Conservation (phyloP, 1,139 yeast species). For the Yamadazyma epiphylla region DNA sequence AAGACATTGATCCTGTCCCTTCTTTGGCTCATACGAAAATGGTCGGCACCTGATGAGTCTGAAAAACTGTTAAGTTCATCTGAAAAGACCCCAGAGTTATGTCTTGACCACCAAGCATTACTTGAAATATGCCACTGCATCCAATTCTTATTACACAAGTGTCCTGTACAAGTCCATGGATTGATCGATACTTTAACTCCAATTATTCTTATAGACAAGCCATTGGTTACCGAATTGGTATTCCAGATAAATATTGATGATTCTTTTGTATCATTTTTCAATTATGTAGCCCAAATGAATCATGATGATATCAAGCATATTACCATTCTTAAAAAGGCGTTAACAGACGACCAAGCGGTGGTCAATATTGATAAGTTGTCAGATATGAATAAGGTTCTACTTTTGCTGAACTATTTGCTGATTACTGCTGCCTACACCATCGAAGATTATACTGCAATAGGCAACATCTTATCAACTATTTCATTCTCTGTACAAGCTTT, state of each 20-base stretch:
- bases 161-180: not conserved
- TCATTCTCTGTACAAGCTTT: constrained; percentile 14
- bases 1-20: not conserved
- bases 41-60: too few relatives aligned
- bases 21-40: not conserved
- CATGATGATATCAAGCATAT: too few relatives aligned
- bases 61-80: too few relatives aligned
- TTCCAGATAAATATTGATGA: constrained; percentile 18
- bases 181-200: constrained; percentile 6
- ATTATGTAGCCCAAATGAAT: constrained; percentile 16
- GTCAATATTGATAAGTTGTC: too few relatives aligned
- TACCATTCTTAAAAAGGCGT: too few relatives aligned
- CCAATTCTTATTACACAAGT: not conserved
- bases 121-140: constrained; percentile 1
- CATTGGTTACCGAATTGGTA: constrained; percentile 9
- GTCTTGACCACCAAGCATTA: too few relatives aligned
- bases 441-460: constrained; percentile 20
- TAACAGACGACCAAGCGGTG: too few relatives aligned
- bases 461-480: constrained; percentile 20
- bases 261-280: constrained; percentile 14
- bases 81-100: too few relatives aligned
- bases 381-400: too few relatives aligned
- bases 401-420: too few relatives aligned
- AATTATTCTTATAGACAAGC: constrained; percentile 1
- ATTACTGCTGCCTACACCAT: too few relatives aligned